These are phyloP conservation scores for Amylocystis lapponica DNA, from an alignment of 768 basidiomycete genomes.

Conservation along the genomic window DNA sequence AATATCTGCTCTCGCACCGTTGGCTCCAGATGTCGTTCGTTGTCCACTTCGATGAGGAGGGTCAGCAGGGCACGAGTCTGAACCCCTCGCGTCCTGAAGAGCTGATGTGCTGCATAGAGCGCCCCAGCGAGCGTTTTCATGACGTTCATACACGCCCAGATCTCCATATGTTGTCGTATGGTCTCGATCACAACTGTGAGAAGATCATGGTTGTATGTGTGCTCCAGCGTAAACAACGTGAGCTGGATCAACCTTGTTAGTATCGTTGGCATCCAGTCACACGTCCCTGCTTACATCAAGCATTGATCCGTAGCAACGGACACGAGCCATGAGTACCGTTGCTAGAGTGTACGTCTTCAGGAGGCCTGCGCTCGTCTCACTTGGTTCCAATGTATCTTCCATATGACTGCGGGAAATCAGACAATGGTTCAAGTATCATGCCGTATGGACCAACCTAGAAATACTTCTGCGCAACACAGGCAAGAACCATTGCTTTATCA, in stretches of 20 bases:
- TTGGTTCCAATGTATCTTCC: too few species aligned
- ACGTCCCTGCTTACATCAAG: conserved; percentile 54
- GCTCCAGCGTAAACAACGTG: conserved; percentile 40
- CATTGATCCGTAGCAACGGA: conserved; percentile 61
- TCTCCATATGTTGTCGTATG: conserved; percentile 61
- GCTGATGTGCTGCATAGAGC: conserved; percentile 55
- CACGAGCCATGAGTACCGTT: conserved; percentile 53
- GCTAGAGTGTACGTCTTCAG: conserved; percentile 51
- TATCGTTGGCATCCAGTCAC: neutral
- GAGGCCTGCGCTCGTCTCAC: conserved; percentile 27
- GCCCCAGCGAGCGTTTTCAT: conserved; percentile 49
- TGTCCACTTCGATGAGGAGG: conserved; percentile 61
- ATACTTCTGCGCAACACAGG: conserved; percentile 57
- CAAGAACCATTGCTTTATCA: conserved; percentile 68
- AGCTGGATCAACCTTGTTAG: conserved; percentile 18
- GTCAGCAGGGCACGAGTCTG: conserved; percentile 62
- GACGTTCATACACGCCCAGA: conserved; percentile 76
- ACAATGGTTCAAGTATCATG: too few species aligned
- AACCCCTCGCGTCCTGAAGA: conserved; percentile 58
- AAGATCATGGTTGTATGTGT: conserved; percentile 44
- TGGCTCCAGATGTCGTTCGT: conserved; percentile 47
- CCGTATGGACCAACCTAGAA: conserved; percentile 37
- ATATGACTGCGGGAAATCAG: too few species aligned
- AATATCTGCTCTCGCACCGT: conserved; percentile 54
- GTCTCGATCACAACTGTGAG: conserved; percentile 63